Evolutionary conservation across 2,329 filamentous ascomycete genomes (phyloP).

Genomic region (Colletotrichum nymphaeae): DNA sequence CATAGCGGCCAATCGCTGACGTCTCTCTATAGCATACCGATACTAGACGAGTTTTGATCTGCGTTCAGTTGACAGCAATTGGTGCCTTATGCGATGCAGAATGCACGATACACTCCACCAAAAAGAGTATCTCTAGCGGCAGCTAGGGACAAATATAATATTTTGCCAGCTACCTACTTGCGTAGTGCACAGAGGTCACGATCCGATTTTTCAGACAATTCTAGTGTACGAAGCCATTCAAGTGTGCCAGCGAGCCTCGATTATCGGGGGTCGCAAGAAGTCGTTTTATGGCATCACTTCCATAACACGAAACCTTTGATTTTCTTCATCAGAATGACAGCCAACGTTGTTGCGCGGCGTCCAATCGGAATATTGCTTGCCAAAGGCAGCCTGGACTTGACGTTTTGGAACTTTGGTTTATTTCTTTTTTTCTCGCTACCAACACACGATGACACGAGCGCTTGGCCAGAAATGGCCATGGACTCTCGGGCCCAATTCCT

Average conservation of each 20-base stretch:
- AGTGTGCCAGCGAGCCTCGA: no score
- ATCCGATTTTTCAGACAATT: no score
- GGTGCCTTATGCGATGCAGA: neutral
- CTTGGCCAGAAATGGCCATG: neutral
- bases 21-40: no score
- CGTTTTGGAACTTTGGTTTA: neutral
- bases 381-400: neutral
- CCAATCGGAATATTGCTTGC: conserved; percentile 16
- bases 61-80: neutral
- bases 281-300: no score
- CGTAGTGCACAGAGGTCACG: no score
- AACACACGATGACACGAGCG: neutral
- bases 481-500: neutral
- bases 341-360: neutral
- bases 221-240: no score
- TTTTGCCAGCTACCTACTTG: no score
- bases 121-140: neutral
- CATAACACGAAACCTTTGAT: neutral
- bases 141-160: no score
- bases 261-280: no score
- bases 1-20: no score
- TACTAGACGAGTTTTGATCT: neutral
- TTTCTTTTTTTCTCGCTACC: neutral
- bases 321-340: neutral
- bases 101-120: neutral